Conservation (phyloP, 2,329 filamentous ascomycete genomes). For the Cyclaneusma minus region DNA sequence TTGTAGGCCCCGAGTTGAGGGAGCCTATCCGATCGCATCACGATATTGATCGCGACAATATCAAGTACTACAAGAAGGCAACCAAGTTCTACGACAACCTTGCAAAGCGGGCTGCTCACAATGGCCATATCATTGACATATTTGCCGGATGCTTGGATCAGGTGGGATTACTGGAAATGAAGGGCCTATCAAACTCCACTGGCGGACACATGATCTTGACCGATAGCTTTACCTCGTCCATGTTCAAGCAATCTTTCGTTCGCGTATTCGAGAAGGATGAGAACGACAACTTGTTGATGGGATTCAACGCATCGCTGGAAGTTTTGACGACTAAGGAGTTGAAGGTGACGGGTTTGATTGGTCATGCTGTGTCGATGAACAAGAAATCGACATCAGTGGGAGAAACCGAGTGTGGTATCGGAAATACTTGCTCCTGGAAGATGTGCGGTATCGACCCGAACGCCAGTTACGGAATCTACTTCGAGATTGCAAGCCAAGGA, state of each 20-base stretch:
- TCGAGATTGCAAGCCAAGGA: constrained; percentile 90
- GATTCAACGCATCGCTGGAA: constrained; percentile 92
- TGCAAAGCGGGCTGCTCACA: constrained; percentile 87
- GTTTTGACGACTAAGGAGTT: constrained; percentile 95
- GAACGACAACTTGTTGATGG: constrained; percentile 91
- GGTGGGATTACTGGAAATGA: constrained; percentile 95
- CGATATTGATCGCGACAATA: constrained; percentile 96
- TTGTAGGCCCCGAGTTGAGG: constrained; percentile 86
- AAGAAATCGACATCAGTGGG: constrained; percentile 96
- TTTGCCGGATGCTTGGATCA: constrained; percentile 96
- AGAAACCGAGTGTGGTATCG: constrained; percentile 95
- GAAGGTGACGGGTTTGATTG: constrained; percentile 94
- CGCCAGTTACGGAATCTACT: constrained; percentile 91
- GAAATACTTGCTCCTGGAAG: constrained; percentile 98
- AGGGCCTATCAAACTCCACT: constrained; percentile 87
- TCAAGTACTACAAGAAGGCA: constrained; percentile 99
- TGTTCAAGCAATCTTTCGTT: constrained; percentile 98
- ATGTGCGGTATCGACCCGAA: constrained; percentile 97
- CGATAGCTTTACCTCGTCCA: constrained; percentile 95
- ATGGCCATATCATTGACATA: constrained; percentile 93
- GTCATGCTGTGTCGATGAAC: constrained; percentile 90
- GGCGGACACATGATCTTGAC: constrained; percentile 97
- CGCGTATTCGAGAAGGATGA: constrained; percentile 94
- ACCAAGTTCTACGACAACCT: constrained; percentile 80
- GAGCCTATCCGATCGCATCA: constrained; percentile 97